Conservation (phyloP, 106 monocot species). For the Dendrobium officinale region DNA sequence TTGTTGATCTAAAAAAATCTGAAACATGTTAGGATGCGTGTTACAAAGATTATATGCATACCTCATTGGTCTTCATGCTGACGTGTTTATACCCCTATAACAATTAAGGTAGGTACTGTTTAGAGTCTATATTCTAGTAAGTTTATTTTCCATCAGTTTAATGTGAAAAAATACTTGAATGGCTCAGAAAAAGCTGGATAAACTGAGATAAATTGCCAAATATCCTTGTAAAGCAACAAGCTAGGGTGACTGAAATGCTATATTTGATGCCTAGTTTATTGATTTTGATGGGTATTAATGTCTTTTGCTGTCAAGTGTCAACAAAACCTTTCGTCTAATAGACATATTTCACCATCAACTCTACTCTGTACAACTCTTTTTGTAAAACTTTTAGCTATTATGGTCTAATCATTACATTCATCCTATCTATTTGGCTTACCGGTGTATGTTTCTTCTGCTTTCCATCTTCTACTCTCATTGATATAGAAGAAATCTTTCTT, state of each 20-base stretch:
- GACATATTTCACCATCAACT: neutral
- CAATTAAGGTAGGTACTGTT: neutral
- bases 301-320: neutral
- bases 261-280: neutral
- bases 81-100: no score
- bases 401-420: neutral
- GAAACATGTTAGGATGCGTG: neutral
- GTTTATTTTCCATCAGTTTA: neutral
- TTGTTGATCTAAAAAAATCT: neutral
- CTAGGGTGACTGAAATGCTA: neutral
- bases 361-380: neutral
- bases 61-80: neutral
- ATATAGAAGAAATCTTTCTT: neutral
- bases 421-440: neutral
- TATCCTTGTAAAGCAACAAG: neutral
- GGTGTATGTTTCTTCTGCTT: no score
- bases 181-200: neutral
- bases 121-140: neutral
- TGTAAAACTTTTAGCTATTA: neutral
- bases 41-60: neutral
- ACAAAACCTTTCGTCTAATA: neutral
- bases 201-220: neutral
- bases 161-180: neutral
- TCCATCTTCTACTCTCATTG: neutral
- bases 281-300: neutral